These are phyloP conservation scores for Fusarium denticulatum DNA, from an alignment of 2,329 filamentous ascomycete genomes.

Conservation along the genomic window DNA sequence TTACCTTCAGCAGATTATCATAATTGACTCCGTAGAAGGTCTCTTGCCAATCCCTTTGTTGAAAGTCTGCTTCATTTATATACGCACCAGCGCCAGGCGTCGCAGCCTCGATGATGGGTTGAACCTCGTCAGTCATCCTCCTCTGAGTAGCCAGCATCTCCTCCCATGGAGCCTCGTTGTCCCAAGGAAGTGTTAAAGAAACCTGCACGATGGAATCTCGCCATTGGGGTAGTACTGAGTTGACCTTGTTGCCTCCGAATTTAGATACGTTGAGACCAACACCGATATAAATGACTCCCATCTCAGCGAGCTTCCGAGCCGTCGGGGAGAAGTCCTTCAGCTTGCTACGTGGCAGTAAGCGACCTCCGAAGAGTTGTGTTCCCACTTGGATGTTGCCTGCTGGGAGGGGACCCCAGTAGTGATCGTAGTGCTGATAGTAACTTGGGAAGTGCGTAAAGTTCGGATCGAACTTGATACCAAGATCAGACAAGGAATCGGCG, in stretches of 20 bases:
- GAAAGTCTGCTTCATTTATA: constrained; percentile 63
- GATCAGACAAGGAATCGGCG: constrained; percentile 12
- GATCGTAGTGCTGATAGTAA: constrained; percentile 55
- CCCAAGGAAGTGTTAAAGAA: constrained; percentile 43
- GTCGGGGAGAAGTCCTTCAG: constrained; percentile 32
- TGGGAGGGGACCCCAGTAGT: constrained; percentile 54
- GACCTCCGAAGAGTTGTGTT: constrained; percentile 50
- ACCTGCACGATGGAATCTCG: constrained; percentile 48
- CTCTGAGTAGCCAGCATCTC: constrained; percentile 45
- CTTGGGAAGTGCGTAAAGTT: constrained; percentile 27
- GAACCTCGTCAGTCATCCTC: constrained; percentile 42
- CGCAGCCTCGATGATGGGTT: constrained; percentile 43
- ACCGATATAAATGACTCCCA: constrained; percentile 44
- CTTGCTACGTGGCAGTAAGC: constrained; percentile 53
- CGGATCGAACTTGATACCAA: constrained; percentile 20
- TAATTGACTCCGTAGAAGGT: constrained; percentile 61
- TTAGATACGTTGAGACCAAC: constrained; percentile 42
- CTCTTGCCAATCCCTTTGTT: constrained; percentile 53
- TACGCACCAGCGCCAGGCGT: constrained; percentile 57
- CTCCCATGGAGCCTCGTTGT: constrained; percentile 41
- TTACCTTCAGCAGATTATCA: constrained; percentile 52
- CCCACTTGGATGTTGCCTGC: constrained; percentile 48
- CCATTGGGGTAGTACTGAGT: constrained; percentile 56
- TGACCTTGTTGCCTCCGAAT: constrained; percentile 38
- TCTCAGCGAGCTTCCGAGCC: constrained; percentile 27